Evolutionary conservation across 306 rosid genomes (phyloP), one percentile per base, ranked within the genome.

Genomic region (Mimosa pudica): DNA sequence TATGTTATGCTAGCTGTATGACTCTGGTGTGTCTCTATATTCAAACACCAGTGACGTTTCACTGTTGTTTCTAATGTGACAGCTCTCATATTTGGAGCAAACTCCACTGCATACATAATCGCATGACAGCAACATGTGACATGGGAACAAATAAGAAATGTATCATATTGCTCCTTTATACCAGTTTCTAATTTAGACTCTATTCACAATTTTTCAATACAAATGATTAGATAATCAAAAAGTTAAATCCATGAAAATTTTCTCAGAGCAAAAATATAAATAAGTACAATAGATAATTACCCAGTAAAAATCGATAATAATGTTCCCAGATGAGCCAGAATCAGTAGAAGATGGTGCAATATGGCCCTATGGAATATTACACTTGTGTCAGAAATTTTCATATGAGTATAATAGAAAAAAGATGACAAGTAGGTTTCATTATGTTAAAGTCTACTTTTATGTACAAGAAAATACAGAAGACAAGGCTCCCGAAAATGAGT

Each of bases 221-320:
- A 76, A 73, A 79, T 69, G 58, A 82, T 24, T n/a, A 68, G 72
- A 81, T 35, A 32, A 35, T 18, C 13, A 76, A 76, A 14, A 80
- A 72, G 42, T 30, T 46, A 77, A 76, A 54, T 18, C 16, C 42
- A 35, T 20, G 16, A 66, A 79, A 73, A 51, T 73, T 62, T 30
- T 70, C 46, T 45, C 74, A 83, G 24, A 57, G 69, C 14, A 79
- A 69, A 74, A 10, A 64, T 54, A 71, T 35, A 18, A 45, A 70
- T 62, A 76, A 70, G 82, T 55, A 49, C 38, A 20, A 32, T 51
- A 82, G 78, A 24, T 49, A 76, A 84, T 87, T 89, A 95, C 99
- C 99, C 99, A 95, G 84, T 95, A 93, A 85, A 95, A 95, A 78
- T 95, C 99, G 70, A 95, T 90, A 60, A 95, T 93, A 49, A 91